phyloP scores from a whole-genome alignment of 345 rosid genomes.

The Populus alba region DNA sequence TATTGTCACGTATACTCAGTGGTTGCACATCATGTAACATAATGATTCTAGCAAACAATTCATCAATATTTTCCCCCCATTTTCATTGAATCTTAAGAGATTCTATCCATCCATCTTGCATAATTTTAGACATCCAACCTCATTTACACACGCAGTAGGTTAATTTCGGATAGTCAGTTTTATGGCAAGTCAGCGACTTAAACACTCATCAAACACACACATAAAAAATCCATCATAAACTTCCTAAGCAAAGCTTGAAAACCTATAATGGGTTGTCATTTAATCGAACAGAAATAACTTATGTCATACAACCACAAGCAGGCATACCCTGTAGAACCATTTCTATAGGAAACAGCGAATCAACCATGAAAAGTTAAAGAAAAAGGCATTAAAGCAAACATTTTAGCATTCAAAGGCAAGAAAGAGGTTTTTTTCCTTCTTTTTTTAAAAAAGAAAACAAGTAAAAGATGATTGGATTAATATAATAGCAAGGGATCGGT shows the following conservation, averaged over 20 bases:
- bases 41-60: neutral
- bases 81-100: neutral
- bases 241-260: neutral
- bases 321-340: neutral
- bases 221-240: too few relatives aligned
- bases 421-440: neutral
- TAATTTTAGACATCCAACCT: neutral
- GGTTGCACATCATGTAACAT: neutral
- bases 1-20: neutral
- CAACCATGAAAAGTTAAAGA: neutral
- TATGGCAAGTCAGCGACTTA: too few relatives aligned
- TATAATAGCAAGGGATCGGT: neutral
- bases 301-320: neutral
- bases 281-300: neutral
- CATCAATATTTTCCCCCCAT: neutral
- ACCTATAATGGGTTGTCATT: neutral
- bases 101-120: neutral
- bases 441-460: neutral
- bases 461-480: neutral
- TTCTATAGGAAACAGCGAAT: neutral
- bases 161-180: neutral
- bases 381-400: neutral
- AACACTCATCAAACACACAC: too few relatives aligned
- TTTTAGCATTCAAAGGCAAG: neutral
- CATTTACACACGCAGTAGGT: neutral